These are phyloP conservation scores for Stemphylium beticola DNA, from an alignment of 2,329 filamentous ascomycete species.

Conservation along the genomic window DNA sequence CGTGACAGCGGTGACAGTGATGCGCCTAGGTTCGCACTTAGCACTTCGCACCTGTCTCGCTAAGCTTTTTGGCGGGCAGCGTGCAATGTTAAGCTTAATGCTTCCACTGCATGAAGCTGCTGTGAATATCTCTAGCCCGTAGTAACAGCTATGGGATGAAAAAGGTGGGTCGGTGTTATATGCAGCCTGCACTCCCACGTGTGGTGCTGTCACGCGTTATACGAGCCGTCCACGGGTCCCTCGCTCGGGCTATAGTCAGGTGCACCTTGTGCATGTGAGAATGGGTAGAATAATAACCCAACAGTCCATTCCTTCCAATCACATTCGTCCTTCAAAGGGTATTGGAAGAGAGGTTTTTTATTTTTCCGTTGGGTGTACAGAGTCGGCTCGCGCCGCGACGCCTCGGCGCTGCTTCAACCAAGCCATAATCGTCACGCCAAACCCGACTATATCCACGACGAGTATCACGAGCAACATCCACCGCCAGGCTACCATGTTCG, in stretches of 20 bases:
- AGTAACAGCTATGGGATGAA: too few species aligned
- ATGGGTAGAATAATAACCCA: not conserved
- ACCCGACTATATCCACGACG: constrained; percentile 28
- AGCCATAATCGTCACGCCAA: constrained; percentile 23
- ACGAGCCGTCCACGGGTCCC: not conserved
- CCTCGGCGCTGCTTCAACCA: constrained; percentile 31
- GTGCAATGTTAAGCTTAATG: not conserved
- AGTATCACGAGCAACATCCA: constrained; percentile 44
- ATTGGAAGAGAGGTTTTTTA: not conserved
- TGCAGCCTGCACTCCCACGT: not conserved
- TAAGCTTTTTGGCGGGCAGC: constrained; percentile 8
- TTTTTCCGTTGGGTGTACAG: constrained; percentile 21
- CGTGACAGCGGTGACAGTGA: constrained; percentile 12
- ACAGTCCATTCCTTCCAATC: not conserved
- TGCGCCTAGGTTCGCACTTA: constrained; percentile 29
- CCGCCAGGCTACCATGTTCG: constrained; percentile 41
- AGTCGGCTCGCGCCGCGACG: constrained; percentile 8
- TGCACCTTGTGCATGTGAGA: constrained; percentile 1
- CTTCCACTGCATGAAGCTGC: not conserved
- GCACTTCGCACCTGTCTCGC: constrained; percentile 11
- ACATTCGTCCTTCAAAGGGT: not conserved
- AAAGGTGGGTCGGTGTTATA: not conserved
- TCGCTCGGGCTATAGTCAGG: not conserved
- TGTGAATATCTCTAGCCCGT: not conserved
- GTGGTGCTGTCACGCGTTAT: constrained; percentile 1